These are phyloP conservation scores for Phycomyces nitens DNA, from an alignment of 192 early-diverging fungal genomes.

Conservation along the genomic window DNA sequence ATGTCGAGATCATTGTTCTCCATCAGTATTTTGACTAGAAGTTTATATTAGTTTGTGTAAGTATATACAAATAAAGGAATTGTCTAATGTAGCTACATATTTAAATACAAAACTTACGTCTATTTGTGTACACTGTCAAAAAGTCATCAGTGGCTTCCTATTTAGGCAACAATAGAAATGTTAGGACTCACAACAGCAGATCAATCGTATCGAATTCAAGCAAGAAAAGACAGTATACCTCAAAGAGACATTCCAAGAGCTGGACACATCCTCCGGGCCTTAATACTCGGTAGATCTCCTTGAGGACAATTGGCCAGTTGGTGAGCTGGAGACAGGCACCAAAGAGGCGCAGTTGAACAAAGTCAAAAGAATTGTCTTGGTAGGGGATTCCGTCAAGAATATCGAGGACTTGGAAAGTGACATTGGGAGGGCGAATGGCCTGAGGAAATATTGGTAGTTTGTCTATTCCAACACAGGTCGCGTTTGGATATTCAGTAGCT, in stretches of 20 bases:
- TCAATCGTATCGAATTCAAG: too few species aligned
- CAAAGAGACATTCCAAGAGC: constrained; percentile 18
- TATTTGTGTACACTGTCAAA: too few species aligned
- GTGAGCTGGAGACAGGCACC: constrained; percentile 1
- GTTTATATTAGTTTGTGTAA: too few species aligned
- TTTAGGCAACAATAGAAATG: too few species aligned
- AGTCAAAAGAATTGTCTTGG: constrained; percentile 28
- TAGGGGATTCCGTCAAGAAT: constrained; percentile 19
- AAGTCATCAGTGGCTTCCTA: too few species aligned
- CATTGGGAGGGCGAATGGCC: constrained; percentile 23
- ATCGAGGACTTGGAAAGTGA: constrained; percentile 16
- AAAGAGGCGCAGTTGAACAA: constrained; percentile 28
- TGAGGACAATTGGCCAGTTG: constrained; percentile 15
- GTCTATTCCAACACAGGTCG: constrained; percentile 10
- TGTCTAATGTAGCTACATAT: too few species aligned
- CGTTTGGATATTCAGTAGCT: constrained; percentile 7
- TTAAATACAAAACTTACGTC: too few species aligned
- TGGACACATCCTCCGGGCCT: constrained; percentile 30
- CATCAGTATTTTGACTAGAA: too few species aligned
- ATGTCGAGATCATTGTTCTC: too few species aligned
- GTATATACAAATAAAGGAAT: too few species aligned
- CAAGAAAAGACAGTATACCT: not conserved
- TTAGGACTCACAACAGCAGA: too few species aligned
- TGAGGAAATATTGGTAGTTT: constrained; percentile 15
- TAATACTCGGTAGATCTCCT: constrained; percentile 16